Evolutionary conservation across 2,329 filamentous ascomycete species (phyloP), one percentile per base, ranked within the genome.

Genomic region (Hypoxylon sp.): DNA sequence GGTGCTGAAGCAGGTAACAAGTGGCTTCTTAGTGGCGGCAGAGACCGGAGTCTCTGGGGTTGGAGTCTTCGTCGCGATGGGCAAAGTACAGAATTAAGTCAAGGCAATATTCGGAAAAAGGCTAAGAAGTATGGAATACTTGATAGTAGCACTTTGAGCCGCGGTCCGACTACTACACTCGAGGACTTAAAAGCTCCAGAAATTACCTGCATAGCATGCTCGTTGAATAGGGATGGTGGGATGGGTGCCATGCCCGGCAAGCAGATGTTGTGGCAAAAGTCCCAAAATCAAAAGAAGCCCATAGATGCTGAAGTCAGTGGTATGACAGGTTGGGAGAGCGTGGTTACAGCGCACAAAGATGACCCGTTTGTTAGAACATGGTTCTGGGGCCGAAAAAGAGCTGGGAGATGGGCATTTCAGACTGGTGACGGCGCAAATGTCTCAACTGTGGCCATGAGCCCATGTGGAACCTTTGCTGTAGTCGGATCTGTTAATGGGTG

Each of bases 351-450:
- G 9, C 97, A 99, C 78, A 91, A 91, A 76, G 89, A 91, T 56
- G 95, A 98, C 76, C 87, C 90, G 48, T 92, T 88, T 77, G 96
- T 94, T 17, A 89, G 96, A 58, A 98, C 96, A 1, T 99, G 96
- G 96, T 98, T 98, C 81, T 98, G 96, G 94, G 96, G 95, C 5
- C 91, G 94, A 63, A 98, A 97, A 81, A 90, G 92, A 74, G 94
- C 96, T 53, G 96, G 96, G 10, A 87, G 96, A 70, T 99, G 96
- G 96, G 91, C 92, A 0, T 93, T 99, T 73, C 90, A 92, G 71
- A 98, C 94, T 0, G 88, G 91, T 44, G 96, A 99, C 80, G 88
- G 88, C 17, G 87, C 89, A n/a, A 88, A 94, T 75, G 95, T 97
- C 65, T 88, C 92, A 71, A 95, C 92, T 58, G 94, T 99, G 19